Conservation (phyloP, 2,329 filamentous ascomycete genomes). For the Penicillium brasilianum region DNA sequence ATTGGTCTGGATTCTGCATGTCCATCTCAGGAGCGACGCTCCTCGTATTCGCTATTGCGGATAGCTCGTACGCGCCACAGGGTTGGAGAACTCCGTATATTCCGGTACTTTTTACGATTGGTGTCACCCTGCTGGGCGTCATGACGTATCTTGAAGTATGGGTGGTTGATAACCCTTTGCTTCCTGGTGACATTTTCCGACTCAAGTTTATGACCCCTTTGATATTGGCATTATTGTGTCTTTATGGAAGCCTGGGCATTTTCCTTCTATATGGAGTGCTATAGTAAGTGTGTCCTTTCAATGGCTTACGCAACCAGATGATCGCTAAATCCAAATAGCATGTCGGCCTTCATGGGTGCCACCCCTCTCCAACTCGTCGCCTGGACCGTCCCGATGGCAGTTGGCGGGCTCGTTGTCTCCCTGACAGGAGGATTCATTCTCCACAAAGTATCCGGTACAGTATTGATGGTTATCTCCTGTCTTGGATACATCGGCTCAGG, state of each 20-base stretch:
- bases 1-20: constrained; percentile 67
- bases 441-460: constrained; percentile 66
- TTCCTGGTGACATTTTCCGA: constrained; percentile 72
- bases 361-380: constrained; percentile 67
- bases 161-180: constrained; percentile 69
- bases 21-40: constrained; percentile 70
- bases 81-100: constrained; percentile 77
- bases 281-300: constrained; percentile 58
- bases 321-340: constrained; percentile 45
- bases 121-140: constrained; percentile 61
- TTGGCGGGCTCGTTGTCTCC: constrained; percentile 70
- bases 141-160: constrained; percentile 75
- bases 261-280: constrained; percentile 72
- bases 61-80: constrained; percentile 69
- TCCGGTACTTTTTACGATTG: constrained; percentile 66
- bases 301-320: no score
- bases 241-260: constrained; percentile 71
- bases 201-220: constrained; percentile 72
- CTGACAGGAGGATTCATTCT: constrained; percentile 67
- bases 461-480: constrained; percentile 67
- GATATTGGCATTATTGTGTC: constrained; percentile 64
- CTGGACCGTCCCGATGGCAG: constrained; percentile 71
- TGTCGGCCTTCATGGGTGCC: constrained; percentile 64
- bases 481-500: constrained; percentile 63
- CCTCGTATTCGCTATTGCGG: constrained; percentile 75